Conservation (phyloP, 148 eudicot species). For the Chenopodium suecicum region DNA sequence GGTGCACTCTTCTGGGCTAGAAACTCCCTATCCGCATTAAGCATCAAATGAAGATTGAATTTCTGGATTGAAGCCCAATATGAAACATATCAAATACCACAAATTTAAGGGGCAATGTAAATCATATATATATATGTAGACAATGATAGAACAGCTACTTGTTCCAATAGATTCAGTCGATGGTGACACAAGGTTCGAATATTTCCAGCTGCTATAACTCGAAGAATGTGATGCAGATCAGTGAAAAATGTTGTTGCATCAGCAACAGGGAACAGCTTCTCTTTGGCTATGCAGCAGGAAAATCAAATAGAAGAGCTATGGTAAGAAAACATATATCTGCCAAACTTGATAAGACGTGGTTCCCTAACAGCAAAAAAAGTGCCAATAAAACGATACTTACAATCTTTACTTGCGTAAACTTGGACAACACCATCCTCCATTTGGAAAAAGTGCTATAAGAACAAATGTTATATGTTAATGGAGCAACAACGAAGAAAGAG, state of each 20-base stretch:
- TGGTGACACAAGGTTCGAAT: slow-evolving; percentile 92
- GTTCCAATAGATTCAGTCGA: slow-evolving; percentile 88
- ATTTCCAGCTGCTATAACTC: slow-evolving; percentile 96
- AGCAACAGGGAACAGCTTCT: slow-evolving; percentile 87
- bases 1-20: slow-evolving; percentile 99
- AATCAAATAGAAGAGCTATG: background rate
- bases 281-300: slow-evolving; percentile 52
- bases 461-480: background rate
- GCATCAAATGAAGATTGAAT: slow-evolving; percentile 99
- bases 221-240: slow-evolving; percentile 95
- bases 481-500: background rate
- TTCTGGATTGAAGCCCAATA: slow-evolving; percentile 50
- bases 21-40: slow-evolving; percentile 97
- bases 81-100: slow-evolving; percentile 17
- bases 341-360: background rate
- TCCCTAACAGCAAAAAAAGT: background rate
- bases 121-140: background rate
- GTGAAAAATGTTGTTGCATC: slow-evolving; percentile 99
- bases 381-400: slow-evolving; percentile 47
- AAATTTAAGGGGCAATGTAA: background rate
- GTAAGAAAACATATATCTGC: slow-evolving; percentile 18
- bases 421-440: slow-evolving; percentile 99
- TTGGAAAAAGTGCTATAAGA: slow-evolving; percentile 80
- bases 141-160: slow-evolving; percentile 43
- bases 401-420: slow-evolving; percentile 78